Conservation (phyloP, 306 rosid genomes). For the Acacia crassicarpa region DNA sequence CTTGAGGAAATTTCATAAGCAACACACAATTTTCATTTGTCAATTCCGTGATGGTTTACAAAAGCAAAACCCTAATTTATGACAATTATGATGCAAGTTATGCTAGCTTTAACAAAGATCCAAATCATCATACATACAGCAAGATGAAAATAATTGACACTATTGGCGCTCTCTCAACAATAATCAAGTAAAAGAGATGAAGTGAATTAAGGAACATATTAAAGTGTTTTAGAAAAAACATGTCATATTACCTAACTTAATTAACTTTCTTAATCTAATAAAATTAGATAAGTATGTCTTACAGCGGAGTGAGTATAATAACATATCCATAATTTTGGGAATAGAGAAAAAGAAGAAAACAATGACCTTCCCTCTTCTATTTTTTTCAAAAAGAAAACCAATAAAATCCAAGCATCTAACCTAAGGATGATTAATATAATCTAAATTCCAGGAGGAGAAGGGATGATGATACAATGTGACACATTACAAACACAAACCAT, state of each 20-base stretch:
- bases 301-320: background rate
- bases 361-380: background rate
- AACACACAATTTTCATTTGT: background rate
- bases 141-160: background rate
- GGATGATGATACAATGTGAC: background rate
- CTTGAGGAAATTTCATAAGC: background rate
- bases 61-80: background rate
- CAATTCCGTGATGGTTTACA: background rate
- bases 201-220: no score
- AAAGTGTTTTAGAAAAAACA: no score
- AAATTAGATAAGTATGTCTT: no score
- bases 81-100: background rate
- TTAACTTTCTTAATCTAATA: no score
- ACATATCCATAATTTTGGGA: background rate
- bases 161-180: no score
- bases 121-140: no score
- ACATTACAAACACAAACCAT: background rate
- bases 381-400: background rate
- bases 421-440: background rate
- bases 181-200: no score
- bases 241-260: no score
- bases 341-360: background rate
- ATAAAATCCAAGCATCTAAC: background rate
- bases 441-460: background rate
- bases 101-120: background rate